Percentiles rank a stretch among this genome's conserved stretches.
Conservation (phyloP, 2,329 filamentous ascomycete genomes). For the Epichloe sylvatica region DNA sequence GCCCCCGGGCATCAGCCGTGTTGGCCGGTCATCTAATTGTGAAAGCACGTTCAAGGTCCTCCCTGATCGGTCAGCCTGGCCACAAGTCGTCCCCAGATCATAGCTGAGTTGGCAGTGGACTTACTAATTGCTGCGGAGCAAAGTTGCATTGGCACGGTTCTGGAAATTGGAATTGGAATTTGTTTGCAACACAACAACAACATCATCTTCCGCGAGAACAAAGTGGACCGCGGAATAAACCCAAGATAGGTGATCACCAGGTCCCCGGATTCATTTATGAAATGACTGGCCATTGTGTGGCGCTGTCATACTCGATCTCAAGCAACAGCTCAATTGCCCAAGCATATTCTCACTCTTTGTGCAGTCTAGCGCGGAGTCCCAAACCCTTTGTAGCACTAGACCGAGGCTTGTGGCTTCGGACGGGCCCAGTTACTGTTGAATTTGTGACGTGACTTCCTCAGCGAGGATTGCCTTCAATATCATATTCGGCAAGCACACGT, state of each 20-base stretch:
- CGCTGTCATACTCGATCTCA: neutral
- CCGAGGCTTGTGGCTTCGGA: no score
- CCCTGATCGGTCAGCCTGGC: constrained; percentile 13
- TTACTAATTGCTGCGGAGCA: constrained; percentile 3
- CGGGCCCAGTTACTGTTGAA: no score
- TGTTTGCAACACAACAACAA: neutral
- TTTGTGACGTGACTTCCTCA: no score
- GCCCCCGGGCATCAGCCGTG: no score
- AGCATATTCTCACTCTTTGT: neutral
- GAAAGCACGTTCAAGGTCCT: constrained; percentile 5
- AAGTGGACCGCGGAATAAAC: neutral
- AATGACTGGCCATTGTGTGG: neutral
- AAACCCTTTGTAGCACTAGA: no score
- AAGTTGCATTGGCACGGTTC: constrained; percentile 15
- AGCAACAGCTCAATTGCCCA: neutral
- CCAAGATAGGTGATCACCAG: neutral
- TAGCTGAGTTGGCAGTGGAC: constrained; percentile 2
- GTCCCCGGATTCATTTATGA: neutral
- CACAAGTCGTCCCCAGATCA: constrained; percentile 21
- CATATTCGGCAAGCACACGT: no score
- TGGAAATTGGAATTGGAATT: constrained; percentile 11
- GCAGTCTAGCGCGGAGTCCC: neutral
- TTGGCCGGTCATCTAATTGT: neutral
- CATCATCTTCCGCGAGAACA: neutral
- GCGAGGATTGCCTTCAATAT: no score